Percentiles rank a stretch among this genome's conserved stretches.
phyloP scores from a whole-genome alignment of 495 filamentous ascomycete genomes.

The Xylaria nigripes region DNA sequence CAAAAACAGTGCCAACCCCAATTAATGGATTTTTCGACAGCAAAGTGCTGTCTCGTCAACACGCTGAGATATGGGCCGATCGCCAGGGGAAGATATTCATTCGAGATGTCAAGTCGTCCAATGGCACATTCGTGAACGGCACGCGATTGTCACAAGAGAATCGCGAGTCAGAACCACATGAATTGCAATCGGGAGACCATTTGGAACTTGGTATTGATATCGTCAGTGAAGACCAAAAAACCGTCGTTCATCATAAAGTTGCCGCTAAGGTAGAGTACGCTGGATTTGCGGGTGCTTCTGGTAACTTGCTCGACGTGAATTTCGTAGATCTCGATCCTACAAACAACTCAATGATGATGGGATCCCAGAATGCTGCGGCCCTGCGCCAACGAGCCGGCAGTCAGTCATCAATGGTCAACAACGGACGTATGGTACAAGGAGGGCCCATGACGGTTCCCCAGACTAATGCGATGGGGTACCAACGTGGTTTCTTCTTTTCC shows the following conservation, averaged over 20 bases:
- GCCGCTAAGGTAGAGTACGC: constrained; percentile 93
- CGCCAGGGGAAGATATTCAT: constrained; percentile 87
- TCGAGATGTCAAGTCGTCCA: constrained; percentile 94
- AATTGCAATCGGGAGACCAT: constrained; percentile 78
- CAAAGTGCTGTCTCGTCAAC: constrained; percentile 91
- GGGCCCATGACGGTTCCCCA: constrained; percentile 47
- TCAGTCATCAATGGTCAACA: constrained; percentile 57
- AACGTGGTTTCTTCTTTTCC: constrained; percentile 62
- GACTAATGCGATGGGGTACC: constrained; percentile 34
- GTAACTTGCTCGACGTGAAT: constrained; percentile 75
- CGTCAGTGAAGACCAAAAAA: constrained; percentile 95
- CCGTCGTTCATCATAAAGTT: constrained; percentile 95
- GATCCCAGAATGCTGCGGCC: constrained; percentile 40
- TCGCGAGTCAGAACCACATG: constrained; percentile 87
- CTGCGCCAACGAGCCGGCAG: constrained; percentile 61
- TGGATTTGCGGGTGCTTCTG: constrained; percentile 58
- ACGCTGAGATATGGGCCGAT: constrained; percentile 95
- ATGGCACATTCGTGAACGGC: constrained; percentile 97
- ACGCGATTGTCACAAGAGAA: constrained; percentile 83
- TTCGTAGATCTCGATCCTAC: constrained; percentile 80
- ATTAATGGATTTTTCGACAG: constrained; percentile 95
- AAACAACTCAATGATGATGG: constrained; percentile 53
- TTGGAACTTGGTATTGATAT: constrained; percentile 96
- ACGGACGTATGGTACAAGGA: constrained; percentile 42
- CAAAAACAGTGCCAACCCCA: constrained; percentile 83